These are phyloP conservation scores for Debaryomyces prosopidis DNA, from an alignment of 805 yeast genomes.

Conservation along the genomic window DNA sequence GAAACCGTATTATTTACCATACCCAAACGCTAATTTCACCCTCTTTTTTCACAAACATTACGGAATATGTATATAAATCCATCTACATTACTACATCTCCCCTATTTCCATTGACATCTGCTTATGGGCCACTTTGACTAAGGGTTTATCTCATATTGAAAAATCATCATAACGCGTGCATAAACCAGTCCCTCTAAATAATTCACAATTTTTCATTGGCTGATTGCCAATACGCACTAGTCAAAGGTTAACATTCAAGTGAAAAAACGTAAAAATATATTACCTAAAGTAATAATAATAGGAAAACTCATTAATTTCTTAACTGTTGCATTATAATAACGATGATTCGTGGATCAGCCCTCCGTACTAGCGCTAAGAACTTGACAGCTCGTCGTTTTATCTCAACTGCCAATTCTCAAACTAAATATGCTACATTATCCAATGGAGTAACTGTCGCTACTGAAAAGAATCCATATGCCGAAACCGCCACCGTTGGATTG, in stretches of 20 bases:
- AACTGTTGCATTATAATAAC: conserved; percentile 1
- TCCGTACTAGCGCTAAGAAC: conserved; percentile 30
- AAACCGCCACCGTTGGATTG: conserved; percentile 65
- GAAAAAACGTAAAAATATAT: conserved; percentile 1
- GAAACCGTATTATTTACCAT: too few relatives aligned
- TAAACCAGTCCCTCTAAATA: not conserved
- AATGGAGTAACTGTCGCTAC: conserved; percentile 78
- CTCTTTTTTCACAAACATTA: too few relatives aligned
- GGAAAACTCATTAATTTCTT: not conserved
- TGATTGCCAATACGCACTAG: not conserved
- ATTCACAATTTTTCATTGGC: conserved; percentile 4
- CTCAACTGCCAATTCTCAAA: conserved; percentile 56
- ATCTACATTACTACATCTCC: too few relatives aligned
- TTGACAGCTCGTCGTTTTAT: conserved; percentile 53
- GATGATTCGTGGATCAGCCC: conserved; percentile 45
- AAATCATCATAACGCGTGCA: not conserved
- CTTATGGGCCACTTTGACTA: too few relatives aligned
- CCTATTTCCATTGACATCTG: too few relatives aligned
- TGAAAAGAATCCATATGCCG: conserved; percentile 56
- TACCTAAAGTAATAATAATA: not conserved
- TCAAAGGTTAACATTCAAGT: not conserved
- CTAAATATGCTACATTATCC: conserved; percentile 68
- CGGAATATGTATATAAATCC: too few relatives aligned
- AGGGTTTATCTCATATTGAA: too few relatives aligned
- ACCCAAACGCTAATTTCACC: too few relatives aligned